Base-by-base conservation (phyloP, 2,329 filamentous ascomycete species). In the Alternaria solani region DNA sequence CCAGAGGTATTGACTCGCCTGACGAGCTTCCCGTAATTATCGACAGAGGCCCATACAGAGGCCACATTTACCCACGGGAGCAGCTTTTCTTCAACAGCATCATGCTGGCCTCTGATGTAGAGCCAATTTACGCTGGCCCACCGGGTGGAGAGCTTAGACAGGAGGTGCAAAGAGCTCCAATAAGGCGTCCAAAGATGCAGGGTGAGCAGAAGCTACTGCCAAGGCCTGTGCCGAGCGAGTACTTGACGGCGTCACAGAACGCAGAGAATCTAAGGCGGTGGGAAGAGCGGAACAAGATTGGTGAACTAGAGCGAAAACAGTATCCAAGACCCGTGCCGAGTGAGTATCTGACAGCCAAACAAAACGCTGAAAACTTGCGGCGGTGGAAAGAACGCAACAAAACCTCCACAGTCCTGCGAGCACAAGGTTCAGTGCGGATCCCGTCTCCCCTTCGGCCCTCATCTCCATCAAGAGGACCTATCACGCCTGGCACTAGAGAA, bases 51-150 rank as follows among this genome's bases (percentile, higher is more conserved):
- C 57, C 63, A 18, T 63, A 63, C 23, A 62, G 32, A 20, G 34
- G 59, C 3, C 46, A 52, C 32, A 49, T 63, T 18, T 69, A 70
- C 42, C 54, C 47, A 8, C 53, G 63, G 23, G 46, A 61, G 7
- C 42, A 69, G 18, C n/a, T 64, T 7, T 71, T 59, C 26, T 68
- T 65, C 56, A 71, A 70, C 46, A 68, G 64, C 38, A 56, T 56
- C 2, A 70, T 70, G 66, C 25, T 63, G 1, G 69, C 63, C 43
- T 53, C 66, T 7, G 59, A 57, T 23, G 30, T 42, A 16, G 53
- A 63, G 18, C 57, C 64, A 4, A 30, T 42, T n/a, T 46, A 46
- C 26, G 28, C 30, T 23, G 51, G 42, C 14, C 56, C 42, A 5
- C 51, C 28, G 2, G 51, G 39, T 16, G 23, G 30, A 18, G 39